Evolutionary conservation across 2,329 filamentous ascomycete genomes (phyloP), one percentile per base, ranked within the genome.

Genomic region (Escovopsis sp.): DNA sequence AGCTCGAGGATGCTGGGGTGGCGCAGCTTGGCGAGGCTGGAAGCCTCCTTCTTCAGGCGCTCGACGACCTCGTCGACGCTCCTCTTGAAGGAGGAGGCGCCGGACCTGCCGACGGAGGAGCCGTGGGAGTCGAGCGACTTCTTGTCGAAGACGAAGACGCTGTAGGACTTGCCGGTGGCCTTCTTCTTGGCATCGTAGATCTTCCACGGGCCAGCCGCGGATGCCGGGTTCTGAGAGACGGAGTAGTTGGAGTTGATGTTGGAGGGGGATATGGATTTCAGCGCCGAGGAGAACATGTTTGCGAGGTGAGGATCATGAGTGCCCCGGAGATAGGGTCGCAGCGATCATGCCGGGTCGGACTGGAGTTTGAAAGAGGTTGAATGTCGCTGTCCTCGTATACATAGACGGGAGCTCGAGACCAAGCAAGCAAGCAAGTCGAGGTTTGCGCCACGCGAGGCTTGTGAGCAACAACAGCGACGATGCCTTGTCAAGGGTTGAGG

Each of bases 161-260:
- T 95, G 43, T 82, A 91, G 7, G 80, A 63, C 60, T 91, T 94
- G 51, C 85, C 85, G 0, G 87, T 94, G 28, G 83, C 86, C 65
- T 95, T 96, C 67, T 93, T 93, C 69, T 94, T 96, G 45, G 85
- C 88, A 66, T 95, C 88, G 71, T 89, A 89, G 55, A 98, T 91
- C 67, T 87, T 94, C 91, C 91, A 98, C 45, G 88, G 85, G 15
- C 91, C 91, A 12, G 88, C 85, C 41, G 77, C 77, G 41, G 86
- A 83, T n/a, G 77, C 81, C 10, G 83, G 75, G 46, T 76, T 77
- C 26, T 80, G 72, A 19, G 85, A 81, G 50, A 96, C 71, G 52
- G 82, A 77, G 64, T 98, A 98, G 66, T 94, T 93, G 58, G 82
- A 80, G 46, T 80, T 80, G 65, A 98, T 96, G 65, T 95, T 94